These are phyloP conservation scores for Scenedesmus sp. DNA, from an alignment of 163 green algal species.

Conservation along the genomic window DNA sequence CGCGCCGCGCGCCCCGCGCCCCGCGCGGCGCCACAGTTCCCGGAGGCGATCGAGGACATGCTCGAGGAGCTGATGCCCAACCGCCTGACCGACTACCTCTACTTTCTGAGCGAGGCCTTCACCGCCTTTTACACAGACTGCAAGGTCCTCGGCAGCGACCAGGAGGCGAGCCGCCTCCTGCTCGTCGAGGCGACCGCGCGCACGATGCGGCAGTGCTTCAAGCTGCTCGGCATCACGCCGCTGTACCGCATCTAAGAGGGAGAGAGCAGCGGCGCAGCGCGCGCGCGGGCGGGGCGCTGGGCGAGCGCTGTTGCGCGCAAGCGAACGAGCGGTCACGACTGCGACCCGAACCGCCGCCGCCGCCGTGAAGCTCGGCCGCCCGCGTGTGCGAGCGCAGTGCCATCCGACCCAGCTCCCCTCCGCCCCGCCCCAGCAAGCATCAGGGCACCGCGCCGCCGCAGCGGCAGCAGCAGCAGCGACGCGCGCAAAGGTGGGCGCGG, in stretches of 20 bases:
- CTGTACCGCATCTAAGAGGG: constrained; percentile 94
- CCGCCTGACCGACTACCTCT: constrained; percentile 96
- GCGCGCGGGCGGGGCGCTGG: neutral
- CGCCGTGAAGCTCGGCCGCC: too few species aligned
- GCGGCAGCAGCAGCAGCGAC: too few species aligned
- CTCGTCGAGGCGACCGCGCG: constrained; percentile 90
- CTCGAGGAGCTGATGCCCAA: constrained; percentile 92
- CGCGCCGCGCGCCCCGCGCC: neutral
- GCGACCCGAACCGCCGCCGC: too few species aligned
- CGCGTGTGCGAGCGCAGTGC: too few species aligned
- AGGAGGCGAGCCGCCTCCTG: constrained; percentile 90
- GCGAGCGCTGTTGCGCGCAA: neutral
- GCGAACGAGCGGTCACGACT: too few species aligned
- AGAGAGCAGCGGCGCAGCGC: too few species aligned
- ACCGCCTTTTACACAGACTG: constrained; percentile 96
- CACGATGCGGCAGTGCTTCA: constrained; percentile 94
- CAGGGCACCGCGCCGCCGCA: too few species aligned
- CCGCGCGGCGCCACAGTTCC: constrained; percentile 72
- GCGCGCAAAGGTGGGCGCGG: too few species aligned
- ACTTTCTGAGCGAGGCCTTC: constrained; percentile 90
- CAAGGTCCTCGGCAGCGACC: constrained; percentile 88
- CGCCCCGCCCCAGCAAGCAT: too few species aligned
- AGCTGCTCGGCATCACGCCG: constrained; percentile 93
- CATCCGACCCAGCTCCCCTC: too few species aligned
- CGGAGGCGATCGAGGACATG: constrained; percentile 88